Evolutionary conservation across 2,329 filamentous ascomycete genomes (phyloP).

Genomic region (Trichoderma breve): DNA sequence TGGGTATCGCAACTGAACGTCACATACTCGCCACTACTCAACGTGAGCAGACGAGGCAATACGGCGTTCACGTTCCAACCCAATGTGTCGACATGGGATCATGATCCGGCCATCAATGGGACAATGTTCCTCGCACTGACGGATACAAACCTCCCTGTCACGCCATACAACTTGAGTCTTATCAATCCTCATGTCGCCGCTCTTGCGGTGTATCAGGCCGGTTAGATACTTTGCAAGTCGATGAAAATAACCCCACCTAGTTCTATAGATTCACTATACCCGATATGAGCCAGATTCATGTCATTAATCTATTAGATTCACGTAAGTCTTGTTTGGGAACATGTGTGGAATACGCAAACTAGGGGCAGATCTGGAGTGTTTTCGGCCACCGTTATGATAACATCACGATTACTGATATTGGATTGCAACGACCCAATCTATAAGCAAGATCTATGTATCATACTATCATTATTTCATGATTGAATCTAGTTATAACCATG

Average conservation of each 20-base stretch:
- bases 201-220: slow-evolving; percentile 59
- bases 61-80: slow-evolving; percentile 71
- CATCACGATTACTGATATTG: background rate
- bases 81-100: slow-evolving; percentile 62
- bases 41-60: slow-evolving; percentile 46
- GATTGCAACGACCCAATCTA: background rate
- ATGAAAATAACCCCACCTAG: background rate
- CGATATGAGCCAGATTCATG: background rate
- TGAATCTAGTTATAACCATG: background rate
- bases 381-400: background rate
- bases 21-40: slow-evolving; percentile 64
- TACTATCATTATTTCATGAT: background rate
- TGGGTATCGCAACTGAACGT: slow-evolving; percentile 78
- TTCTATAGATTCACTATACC: background rate
- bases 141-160: slow-evolving; percentile 64
- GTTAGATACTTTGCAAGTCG: background rate
- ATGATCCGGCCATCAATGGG: slow-evolving; percentile 69
- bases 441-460: background rate
- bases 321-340: background rate
- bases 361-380: background rate
- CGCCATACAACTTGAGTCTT: slow-evolving; percentile 71
- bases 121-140: slow-evolving; percentile 80
- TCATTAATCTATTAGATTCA: background rate
- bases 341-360: background rate
- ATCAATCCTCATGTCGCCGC: slow-evolving; percentile 77